These are phyloP conservation scores for Saccharomycopsis sp. DNA, from an alignment of 805 yeast genomes.

Conservation along the genomic window DNA sequence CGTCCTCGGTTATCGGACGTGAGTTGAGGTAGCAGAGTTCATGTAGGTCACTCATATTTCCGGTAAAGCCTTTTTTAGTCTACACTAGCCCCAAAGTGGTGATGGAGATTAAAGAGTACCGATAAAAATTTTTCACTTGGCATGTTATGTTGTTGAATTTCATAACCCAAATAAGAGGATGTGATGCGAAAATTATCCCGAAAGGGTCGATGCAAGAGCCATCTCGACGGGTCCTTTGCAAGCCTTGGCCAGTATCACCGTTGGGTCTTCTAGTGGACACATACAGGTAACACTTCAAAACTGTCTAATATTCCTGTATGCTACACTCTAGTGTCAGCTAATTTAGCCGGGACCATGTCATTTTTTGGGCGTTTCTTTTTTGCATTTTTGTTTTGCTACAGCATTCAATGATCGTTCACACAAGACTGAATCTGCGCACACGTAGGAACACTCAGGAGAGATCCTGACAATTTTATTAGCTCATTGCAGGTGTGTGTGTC, in stretches of 20 bases:
- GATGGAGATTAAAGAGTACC: background rate
- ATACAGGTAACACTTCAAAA: too few relatives aligned
- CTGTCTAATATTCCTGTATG: background rate
- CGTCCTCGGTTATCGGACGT: slow-evolving; percentile 44
- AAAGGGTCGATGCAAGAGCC: background rate
- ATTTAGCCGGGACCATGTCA: too few relatives aligned
- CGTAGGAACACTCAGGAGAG: too few relatives aligned
- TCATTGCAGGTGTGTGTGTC: background rate
- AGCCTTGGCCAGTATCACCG: background rate
- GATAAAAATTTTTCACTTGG: background rate
- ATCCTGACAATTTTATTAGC: too few relatives aligned
- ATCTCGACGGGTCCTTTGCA: background rate
- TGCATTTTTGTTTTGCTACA: background rate
- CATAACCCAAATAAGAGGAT: background rate
- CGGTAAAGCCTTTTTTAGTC: background rate
- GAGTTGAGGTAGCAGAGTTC: slow-evolving; percentile 45
- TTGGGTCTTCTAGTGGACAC: background rate
- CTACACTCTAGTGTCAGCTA: too few relatives aligned
- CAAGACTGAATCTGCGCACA: too few relatives aligned
- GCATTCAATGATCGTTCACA: background rate
- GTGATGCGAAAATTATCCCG: background rate
- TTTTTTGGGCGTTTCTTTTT: background rate
- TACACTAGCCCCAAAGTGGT: too few relatives aligned
- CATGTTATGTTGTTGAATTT: background rate
- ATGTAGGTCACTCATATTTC: slow-evolving; percentile 62